Evolutionary conservation across 2,329 filamentous ascomycete genomes (phyloP), one percentile per base, ranked within the genome.

Genomic region (Microsporum ferrugineum): DNA sequence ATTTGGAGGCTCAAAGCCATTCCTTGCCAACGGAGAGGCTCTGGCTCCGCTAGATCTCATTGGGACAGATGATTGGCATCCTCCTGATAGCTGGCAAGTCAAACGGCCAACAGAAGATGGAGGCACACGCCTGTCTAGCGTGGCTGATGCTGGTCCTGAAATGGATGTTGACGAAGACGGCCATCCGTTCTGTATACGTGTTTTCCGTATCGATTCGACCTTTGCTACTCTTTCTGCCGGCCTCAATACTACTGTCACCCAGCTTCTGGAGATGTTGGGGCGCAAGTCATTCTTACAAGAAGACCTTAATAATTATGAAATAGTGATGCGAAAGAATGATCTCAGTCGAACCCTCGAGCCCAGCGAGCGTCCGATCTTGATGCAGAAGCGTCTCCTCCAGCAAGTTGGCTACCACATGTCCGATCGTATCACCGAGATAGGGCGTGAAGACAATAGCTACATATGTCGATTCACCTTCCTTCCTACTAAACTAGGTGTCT

Each of bases 381-480:
- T 99, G 69, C 94, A 99, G 72, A 97, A 96, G 75, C 83, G 86
- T 56, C 80, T 99, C 17, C 78, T 99, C 17, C 88, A 96, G 73
- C 91, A 96, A 75, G 88, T 92, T 59, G 94, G 94, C 7, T 99
- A 97, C 70, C 86, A 89, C 61, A 85, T 90, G 36, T 84, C 84
- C 61, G 94, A 99, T 73, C 85, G 85, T 43, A 85, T 99, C 53
- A 92, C 96, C 71, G 94, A 97, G 64, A 84, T 99, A 59, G 94
- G 94, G 33, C 85, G 94, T 61, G 94, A 99, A 73, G 94, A 99
- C 77, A 96, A 97, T 73, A 95, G 91, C 71, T 99, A 97, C 68
- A 82, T 99, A 10, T 95, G 91, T 71, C 88, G 94, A 4, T 97
- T 99, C 76, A 90, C 94, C 63, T 99, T 99, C 74, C 79, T 96